Evolutionary conservation across 2,329 filamentous ascomycete species (phyloP).

Genomic region (Keithomyces neogunnii): DNA sequence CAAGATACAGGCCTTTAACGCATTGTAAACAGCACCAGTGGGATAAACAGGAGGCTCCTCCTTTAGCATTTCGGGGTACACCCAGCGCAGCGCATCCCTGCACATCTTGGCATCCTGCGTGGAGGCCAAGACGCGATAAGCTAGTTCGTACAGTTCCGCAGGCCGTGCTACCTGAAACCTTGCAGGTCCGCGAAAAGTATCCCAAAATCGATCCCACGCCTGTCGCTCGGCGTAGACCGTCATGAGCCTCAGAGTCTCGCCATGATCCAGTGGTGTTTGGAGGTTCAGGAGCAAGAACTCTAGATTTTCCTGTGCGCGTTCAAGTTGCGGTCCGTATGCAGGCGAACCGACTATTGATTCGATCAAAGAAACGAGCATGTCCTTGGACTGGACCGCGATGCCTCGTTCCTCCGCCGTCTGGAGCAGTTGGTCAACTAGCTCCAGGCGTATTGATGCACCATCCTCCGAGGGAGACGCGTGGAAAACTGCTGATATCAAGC

Average conservation of each 20-base stretch:
- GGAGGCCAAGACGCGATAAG: slow-evolving; percentile 41
- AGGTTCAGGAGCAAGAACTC: slow-evolving; percentile 33
- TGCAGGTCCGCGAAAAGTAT: slow-evolving; percentile 47
- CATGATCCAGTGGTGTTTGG: slow-evolving; percentile 27
- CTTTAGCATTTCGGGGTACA: slow-evolving; percentile 49
- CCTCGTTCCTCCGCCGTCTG: slow-evolving; percentile 37
- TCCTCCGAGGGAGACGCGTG: slow-evolving; percentile 11
- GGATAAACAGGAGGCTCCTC: slow-evolving; percentile 43
- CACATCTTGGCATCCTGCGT: slow-evolving; percentile 34
- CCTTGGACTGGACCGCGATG: slow-evolving; percentile 31
- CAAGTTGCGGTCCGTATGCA: slow-evolving; percentile 22
- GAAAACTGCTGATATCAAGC: slow-evolving; percentile 32
- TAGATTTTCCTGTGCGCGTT: slow-evolving; percentile 34
- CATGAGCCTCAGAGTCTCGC: slow-evolving; percentile 34
- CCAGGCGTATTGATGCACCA: slow-evolving; percentile 21
- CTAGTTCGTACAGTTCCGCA: slow-evolving; percentile 43
- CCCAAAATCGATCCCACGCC: slow-evolving; percentile 52
- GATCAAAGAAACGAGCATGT: slow-evolving; percentile 41
- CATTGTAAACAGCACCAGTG: slow-evolving; percentile 32
- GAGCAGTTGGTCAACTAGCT: slow-evolving; percentile 34
- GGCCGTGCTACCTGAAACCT: slow-evolving; percentile 40
- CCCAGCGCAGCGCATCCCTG: slow-evolving; percentile 39
- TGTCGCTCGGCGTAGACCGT: slow-evolving; percentile 34
- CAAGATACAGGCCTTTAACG: slow-evolving; percentile 45
- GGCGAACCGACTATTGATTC: slow-evolving; percentile 27